Evolutionary conservation across 2,329 filamentous ascomycete genomes (phyloP).

Genomic region (Metarhizium album): DNA sequence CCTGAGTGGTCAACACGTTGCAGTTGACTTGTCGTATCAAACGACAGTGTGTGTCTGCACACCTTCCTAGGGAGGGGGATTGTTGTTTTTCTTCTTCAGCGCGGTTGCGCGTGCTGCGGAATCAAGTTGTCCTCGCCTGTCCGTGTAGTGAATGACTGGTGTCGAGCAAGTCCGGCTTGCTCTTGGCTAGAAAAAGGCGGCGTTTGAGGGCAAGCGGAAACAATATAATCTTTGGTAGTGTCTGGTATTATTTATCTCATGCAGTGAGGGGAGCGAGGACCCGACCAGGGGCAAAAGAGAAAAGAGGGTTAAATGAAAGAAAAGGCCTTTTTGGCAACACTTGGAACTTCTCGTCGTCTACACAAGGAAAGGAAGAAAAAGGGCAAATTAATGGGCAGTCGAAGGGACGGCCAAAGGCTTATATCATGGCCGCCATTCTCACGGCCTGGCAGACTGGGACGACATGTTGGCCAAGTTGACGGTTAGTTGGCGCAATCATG

Average conservation of each 20-base stretch:
- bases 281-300: conserved; percentile 22
- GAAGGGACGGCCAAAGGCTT: conserved; percentile 43
- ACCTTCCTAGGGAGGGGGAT: no score
- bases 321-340: conserved; percentile 35
- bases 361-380: conserved; percentile 24
- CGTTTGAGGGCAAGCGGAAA: conserved; percentile 14
- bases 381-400: conserved; percentile 28
- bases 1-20: conserved; percentile 2
- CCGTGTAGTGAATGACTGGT: conserved; percentile 23
- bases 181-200: conserved; percentile 23
- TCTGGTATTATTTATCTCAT: neutral
- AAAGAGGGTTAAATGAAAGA: conserved; percentile 29
- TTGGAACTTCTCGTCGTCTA: conserved; percentile 35
- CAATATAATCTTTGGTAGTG: conserved; percentile 6
- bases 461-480: conserved; percentile 15
- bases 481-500: neutral
- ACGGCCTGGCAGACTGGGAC: conserved; percentile 26
- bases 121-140: neutral
- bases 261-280: conserved; percentile 11
- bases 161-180: conserved; percentile 52
- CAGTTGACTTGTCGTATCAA: conserved; percentile 5
- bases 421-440: conserved; percentile 41
- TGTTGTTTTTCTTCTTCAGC: neutral
- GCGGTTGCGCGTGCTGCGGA: no score
- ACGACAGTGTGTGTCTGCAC: neutral